Evolutionary conservation across 331 rosid genomes (phyloP).

Genomic region (Acacia pycnantha): DNA sequence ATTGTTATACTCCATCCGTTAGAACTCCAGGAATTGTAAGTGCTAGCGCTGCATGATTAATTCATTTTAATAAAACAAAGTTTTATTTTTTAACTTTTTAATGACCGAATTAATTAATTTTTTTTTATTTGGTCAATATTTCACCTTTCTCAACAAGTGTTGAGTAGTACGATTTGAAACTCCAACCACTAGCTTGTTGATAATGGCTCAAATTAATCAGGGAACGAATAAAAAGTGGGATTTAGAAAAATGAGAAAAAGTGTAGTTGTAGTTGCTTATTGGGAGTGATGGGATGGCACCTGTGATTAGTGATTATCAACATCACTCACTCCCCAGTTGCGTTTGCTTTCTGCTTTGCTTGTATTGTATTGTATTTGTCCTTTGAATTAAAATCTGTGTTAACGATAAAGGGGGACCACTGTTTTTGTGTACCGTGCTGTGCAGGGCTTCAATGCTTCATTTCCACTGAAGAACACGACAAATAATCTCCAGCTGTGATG

Average conservation of each 20-base stretch:
- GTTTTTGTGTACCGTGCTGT: not conserved
- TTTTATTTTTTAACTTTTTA: not conserved
- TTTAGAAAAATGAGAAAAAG: not conserved
- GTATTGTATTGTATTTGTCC: conserved; percentile 2
- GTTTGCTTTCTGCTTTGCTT: conserved; percentile 1
- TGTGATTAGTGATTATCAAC: conserved; percentile 9
- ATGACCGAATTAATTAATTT: no score
- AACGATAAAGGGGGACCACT: conserved; percentile 32
- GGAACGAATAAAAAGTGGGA: not conserved
- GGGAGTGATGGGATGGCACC: conserved; percentile 17
- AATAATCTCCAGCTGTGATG: conserved; percentile 54
- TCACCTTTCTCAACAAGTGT: no score
- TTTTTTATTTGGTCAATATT: no score
- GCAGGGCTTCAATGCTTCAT: not conserved
- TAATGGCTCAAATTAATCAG: not conserved
- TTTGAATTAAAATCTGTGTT: not conserved
- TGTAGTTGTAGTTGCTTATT: not conserved
- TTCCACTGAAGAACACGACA: conserved; percentile 48
- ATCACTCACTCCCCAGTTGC: not conserved
- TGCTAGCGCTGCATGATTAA: no score
- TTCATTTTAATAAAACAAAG: not conserved
- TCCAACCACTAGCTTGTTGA: no score
- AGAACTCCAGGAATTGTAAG: not conserved
- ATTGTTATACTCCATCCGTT: not conserved
- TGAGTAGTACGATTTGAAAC: no score